Base-by-base conservation (phyloP, 306 rosid species). In the Lathyrus tuberosus region DNA sequence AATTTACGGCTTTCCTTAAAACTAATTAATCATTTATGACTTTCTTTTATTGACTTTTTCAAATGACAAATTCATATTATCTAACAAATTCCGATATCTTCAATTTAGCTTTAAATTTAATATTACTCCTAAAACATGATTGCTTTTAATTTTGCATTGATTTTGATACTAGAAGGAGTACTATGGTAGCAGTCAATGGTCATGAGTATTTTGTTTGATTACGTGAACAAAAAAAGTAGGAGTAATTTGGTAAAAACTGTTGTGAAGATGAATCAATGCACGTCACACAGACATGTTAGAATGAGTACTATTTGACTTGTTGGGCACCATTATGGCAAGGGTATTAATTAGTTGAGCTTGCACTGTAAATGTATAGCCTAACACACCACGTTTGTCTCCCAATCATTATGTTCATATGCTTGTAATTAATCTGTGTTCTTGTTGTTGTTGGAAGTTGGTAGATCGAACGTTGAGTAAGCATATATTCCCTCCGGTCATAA, bases 341-440 rank as follows among this genome's bases (percentile, higher is more conserved):
- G 40, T 57, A 13, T 57, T 57, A 57, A 28, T 57, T 28, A 24
- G 62, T 17, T 17, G 5, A 56, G 62, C 10, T 56, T 56, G 37
- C 38, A 49, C 13, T 49, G 24, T 16, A 6, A 13, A 37, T 26
- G 17, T 56, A 3, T 56, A 10, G 15, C 33, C 15, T 53, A 14
- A 28, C 62, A 30, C 31, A 57, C 62, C 62, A 57, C 11, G 38
- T 57, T 57, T 57, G 62, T 54, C 62, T 54, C 37, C 37, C 62
- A 35, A 35, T 35, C 40, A 35, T 35, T 35, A 7, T 35, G 40
- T 35, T 35, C 40, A 6, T 7, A 35, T 35, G 40, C 40, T 35
- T 35, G 40, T 35, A 35, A 35, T 35, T 35, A 7, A 35, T 35
- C 40, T 35, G 1, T 35, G 40, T 35, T 35, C 3, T 35, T 52